phyloP scores from a whole-genome alignment of 176 grass and related monocot genomes.

The Themeda triandra region DNA sequence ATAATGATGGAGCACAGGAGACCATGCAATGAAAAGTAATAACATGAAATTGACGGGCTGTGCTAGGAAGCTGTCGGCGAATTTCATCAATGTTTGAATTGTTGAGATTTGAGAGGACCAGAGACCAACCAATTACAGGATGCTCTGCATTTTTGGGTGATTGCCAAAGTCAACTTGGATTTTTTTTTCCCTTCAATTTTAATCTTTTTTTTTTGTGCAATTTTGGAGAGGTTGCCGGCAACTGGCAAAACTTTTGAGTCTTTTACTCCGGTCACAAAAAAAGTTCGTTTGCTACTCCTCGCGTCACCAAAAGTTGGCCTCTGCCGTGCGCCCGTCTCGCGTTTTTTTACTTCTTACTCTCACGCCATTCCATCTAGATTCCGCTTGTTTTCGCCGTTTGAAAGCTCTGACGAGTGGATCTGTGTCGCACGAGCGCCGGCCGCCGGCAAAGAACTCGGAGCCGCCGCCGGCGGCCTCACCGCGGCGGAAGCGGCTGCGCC shows the following conservation, averaged over 20 bases:
- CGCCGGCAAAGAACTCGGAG: slow-evolving; percentile 41
- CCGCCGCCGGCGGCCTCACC: slow-evolving; percentile 21
- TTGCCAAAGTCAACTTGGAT: not conserved
- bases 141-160: not conserved
- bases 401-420: no score
- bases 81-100: not conserved
- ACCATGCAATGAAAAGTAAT: not conserved
- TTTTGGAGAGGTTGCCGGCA: not conserved
- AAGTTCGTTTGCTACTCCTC: no score
- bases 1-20: not conserved
- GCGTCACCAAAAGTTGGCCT: no score
- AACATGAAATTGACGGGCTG: not conserved
- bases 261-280: no score
- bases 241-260: not conserved
- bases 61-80: not conserved
- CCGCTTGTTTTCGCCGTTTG: no score
- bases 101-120: not conserved
- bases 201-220: not conserved
- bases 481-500: slow-evolving; percentile 25
- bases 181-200: not conserved
- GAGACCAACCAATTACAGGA: not conserved
- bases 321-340: no score
- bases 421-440: slow-evolving; percentile 90
- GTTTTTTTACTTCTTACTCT: no score
- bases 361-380: no score